Conservation (phyloP, 2,329 filamentous ascomycete species). For the Clarireedia monteithiana region DNA sequence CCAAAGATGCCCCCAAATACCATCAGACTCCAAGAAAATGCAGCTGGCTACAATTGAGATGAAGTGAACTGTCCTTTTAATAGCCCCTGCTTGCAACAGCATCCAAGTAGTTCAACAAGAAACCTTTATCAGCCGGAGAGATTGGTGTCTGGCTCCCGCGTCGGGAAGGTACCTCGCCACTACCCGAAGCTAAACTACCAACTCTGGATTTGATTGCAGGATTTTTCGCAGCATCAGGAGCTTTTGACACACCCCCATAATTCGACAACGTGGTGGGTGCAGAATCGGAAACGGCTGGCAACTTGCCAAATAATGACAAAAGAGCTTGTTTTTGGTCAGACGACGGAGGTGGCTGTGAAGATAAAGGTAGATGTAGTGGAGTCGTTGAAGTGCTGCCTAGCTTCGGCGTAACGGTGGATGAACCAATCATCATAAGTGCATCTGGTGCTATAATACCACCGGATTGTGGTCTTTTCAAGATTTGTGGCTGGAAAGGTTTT, state of each 20-base stretch:
- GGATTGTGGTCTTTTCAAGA: constrained; percentile 42
- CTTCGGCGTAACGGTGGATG: neutral
- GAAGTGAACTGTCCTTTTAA: neutral
- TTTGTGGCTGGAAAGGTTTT: constrained; percentile 45
- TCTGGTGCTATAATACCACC: constrained; percentile 17
- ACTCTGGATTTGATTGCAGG: constrained; percentile 24
- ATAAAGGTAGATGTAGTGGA: constrained; percentile 1
- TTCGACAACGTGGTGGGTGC: constrained; percentile 5
- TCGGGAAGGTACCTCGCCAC: constrained; percentile 24
- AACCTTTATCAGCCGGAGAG: constrained; percentile 65
- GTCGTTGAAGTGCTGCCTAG: neutral
- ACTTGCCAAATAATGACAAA: constrained; percentile 26
- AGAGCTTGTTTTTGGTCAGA: constrained; percentile 39
- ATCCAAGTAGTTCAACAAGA: constrained; percentile 69
- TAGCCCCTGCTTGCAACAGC: constrained; percentile 27
- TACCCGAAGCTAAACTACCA: constrained; percentile 23
- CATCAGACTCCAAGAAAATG: too few relatives aligned
- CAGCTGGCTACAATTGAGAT: neutral
- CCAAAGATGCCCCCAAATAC: too few relatives aligned
- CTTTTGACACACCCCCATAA: constrained; percentile 8
- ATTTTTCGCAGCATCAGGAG: constrained; percentile 11
- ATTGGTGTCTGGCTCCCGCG: constrained; percentile 47
- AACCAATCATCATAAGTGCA: neutral
- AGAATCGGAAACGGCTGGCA: constrained; percentile 9
- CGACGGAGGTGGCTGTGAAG: constrained; percentile 31